Evolutionary conservation across 495 filamentous ascomycete species (phyloP).

Genomic region (Hypoxylon crocopeplum): DNA sequence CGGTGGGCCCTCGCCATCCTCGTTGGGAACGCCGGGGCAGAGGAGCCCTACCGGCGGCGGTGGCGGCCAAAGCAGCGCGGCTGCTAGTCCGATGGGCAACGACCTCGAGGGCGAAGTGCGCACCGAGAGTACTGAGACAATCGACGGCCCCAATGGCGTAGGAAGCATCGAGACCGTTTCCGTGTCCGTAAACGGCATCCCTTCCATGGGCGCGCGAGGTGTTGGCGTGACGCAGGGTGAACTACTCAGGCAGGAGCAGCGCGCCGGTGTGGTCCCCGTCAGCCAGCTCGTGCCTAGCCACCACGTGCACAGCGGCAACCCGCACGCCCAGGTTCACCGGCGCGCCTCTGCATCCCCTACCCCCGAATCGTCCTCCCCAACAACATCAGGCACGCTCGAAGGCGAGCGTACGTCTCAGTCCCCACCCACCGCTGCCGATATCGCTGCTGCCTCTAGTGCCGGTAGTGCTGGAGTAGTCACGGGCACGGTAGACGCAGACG

Average conservation of each 20-base stretch:
- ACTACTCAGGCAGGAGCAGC: constrained; percentile 78
- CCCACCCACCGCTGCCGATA: constrained; percentile 30
- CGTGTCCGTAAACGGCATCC: constrained; percentile 69
- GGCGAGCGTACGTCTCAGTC: constrained; percentile 34
- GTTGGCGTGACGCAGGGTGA: constrained; percentile 75
- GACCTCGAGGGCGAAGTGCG: constrained; percentile 60
- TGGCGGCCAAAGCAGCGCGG: constrained; percentile 32
- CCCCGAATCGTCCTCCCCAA: constrained; percentile 27
- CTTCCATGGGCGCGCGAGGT: constrained; percentile 47
- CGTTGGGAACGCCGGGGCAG: constrained; percentile 17
- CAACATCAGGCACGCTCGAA: constrained; percentile 27
- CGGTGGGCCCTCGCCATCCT: constrained; percentile 8
- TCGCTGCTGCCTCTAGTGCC: constrained; percentile 7
- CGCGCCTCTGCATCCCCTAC: constrained; percentile 32
- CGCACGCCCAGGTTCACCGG: constrained; percentile 38
- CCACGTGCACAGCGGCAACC: constrained; percentile 37
- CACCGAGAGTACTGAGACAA: constrained; percentile 71
- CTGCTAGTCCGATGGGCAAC: constrained; percentile 36
- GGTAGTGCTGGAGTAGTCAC: no score
- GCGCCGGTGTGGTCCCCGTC: constrained; percentile 68
- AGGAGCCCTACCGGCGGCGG: constrained; percentile 37
- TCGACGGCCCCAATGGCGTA: constrained; percentile 74
- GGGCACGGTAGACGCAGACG: constrained; percentile 42
- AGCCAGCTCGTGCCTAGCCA: constrained; percentile 51
- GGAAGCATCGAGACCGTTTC: constrained; percentile 76